Base-by-base conservation (phyloP, 768 basidiomycete genomes). In the Xerocomus brunneocitrinus region DNA sequence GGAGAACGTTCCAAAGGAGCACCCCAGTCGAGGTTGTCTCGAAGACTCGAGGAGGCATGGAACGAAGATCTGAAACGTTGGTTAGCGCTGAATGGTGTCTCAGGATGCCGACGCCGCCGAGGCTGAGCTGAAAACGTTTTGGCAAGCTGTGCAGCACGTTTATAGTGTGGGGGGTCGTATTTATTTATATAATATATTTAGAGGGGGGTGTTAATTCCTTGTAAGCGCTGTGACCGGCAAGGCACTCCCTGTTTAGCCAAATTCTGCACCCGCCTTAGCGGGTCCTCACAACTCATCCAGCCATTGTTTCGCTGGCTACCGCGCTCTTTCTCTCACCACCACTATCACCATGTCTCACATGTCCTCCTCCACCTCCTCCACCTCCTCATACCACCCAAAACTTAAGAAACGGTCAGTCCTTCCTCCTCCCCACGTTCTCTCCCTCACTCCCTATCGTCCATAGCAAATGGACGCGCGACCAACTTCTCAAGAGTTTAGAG, bases 221-320 rank as follows among this genome's bases (percentile, higher is more conserved):
- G 56, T 67, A 67, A 66, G 67, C 69, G 67, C 67, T 69, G 69
- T 67, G 65, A 63, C 67, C 63, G 69, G 67, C 67, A 68, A 70
- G 67, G 64, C 68, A 64, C 63, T 67, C 56, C 58, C 65, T 66
- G 58, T 65, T 66, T 66, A 52, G 62, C 61, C 69, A 66, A 65
- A 59, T 70, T 71, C 67, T 65, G 66, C 53, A 59, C 62, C 63
- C 68, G 68, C 57, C 63, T 58, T 57, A 58, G 62, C 61, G 63
- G 68, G 60, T 59, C 63, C 57, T 55, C 57, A 55, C 64, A 66
- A 67, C 58, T 67, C 66, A 50, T 66, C 62, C 68, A 64, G 71
- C 71, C 74, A 73, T 74, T 74, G 71, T 74, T 69, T 67, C 69
- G 66, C 71, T 68, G 69, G 62, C 66, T 69, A 71, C 69, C 57